phyloP scores from a whole-genome alignment of 2,329 filamentous ascomycete genomes.

The Pseudocercospora eumusae region DNA sequence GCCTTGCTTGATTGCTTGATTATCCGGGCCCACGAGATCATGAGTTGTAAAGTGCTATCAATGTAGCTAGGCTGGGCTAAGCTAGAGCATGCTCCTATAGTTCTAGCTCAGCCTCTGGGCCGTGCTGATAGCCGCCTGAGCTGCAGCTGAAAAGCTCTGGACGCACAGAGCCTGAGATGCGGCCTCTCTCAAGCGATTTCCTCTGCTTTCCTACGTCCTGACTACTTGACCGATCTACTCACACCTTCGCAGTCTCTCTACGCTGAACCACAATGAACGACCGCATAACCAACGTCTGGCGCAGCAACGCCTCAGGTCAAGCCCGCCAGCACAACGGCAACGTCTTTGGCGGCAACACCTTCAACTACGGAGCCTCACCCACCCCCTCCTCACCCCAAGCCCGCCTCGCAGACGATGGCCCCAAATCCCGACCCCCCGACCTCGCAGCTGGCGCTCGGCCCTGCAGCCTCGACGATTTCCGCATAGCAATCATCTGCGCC shows the following conservation, averaged over 20 bases:
- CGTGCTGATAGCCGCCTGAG: slow-evolving; percentile 7
- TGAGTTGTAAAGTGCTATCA: no score
- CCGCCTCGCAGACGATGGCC: background rate
- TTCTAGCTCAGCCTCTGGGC: background rate
- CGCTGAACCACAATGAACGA: background rate
- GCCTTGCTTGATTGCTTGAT: no score
- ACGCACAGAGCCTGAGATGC: background rate
- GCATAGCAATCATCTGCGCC: background rate
- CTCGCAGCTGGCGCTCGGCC: background rate
- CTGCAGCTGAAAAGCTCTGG: slow-evolving; percentile 19
- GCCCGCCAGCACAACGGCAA: slow-evolving; percentile 2
- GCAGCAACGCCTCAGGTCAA: background rate
- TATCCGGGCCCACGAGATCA: no score
- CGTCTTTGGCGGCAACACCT: background rate
- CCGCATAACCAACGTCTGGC: background rate
- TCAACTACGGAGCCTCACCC: background rate
- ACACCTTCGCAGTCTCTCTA: background rate
- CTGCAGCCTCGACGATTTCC: background rate
- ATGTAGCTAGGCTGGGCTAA: background rate
- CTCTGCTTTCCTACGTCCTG: background rate
- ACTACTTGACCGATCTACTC: background rate
- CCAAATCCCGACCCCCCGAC: background rate
- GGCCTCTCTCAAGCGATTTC: background rate
- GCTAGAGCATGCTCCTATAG: background rate
- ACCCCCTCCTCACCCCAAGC: background rate